These are phyloP conservation scores for Furcasterigmium furcatum DNA, from an alignment of 2,329 filamentous ascomycete genomes.

Conservation along the genomic window DNA sequence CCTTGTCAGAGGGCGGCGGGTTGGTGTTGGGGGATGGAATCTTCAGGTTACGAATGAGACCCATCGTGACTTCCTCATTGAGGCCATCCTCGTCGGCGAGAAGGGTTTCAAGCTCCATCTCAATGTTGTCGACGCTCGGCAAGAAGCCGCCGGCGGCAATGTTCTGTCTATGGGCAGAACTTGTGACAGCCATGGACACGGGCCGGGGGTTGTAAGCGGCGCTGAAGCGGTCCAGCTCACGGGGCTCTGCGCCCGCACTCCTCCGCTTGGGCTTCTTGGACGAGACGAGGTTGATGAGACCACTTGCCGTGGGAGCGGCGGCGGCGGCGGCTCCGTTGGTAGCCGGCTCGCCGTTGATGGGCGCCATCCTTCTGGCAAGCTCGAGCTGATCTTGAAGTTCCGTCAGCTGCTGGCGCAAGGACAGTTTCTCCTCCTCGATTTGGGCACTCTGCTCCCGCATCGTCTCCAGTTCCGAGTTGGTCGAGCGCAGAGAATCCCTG, in stretches of 20 bases:
- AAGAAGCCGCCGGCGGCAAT: conserved; percentile 74
- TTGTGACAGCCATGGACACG: conserved; percentile 87
- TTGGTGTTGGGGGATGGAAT: conserved; percentile 86
- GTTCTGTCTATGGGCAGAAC: conserved; percentile 65
- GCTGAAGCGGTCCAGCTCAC: conserved; percentile 86
- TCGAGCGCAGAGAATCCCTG: conserved; percentile 75
- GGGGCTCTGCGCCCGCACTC: conserved; percentile 83
- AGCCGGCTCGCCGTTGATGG: conserved; percentile 64
- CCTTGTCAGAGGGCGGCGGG: conserved; percentile 93
- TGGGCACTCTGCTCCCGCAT: conserved; percentile 71
- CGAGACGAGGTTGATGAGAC: conserved; percentile 93
- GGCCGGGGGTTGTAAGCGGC: conserved; percentile 90
- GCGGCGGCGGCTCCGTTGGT: conserved; percentile 32
- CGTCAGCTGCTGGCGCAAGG: conserved; percentile 80
- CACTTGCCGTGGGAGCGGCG: conserved; percentile 57
- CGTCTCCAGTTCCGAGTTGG: conserved; percentile 77
- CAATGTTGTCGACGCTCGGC: conserved; percentile 82
- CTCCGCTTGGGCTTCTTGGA: conserved; percentile 96
- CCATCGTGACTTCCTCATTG: conserved; percentile 96
- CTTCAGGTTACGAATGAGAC: conserved; percentile 93
- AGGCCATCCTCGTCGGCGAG: conserved; percentile 93
- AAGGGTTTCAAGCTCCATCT: conserved; percentile 89
- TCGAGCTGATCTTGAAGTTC: conserved; percentile 93
- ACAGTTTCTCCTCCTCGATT: conserved; percentile 81
- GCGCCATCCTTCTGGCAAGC: conserved; percentile 73